Evolutionary conservation across 2,329 filamentous ascomycete genomes (phyloP), one percentile per base, ranked within the genome.

Genomic region (Penicillium sp.): DNA sequence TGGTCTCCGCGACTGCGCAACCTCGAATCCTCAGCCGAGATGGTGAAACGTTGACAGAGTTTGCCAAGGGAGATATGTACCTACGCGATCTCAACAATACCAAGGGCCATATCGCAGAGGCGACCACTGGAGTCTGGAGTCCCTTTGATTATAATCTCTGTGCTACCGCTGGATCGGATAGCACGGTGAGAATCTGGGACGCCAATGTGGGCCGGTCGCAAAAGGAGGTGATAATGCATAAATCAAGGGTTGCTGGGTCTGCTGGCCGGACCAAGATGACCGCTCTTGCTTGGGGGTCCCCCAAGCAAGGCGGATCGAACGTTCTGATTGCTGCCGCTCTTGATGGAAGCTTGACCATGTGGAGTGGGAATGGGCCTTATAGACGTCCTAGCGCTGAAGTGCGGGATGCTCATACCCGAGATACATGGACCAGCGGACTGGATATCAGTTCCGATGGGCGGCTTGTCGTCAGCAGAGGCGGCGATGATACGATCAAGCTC

Each of bases 31-130:
- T 98, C 73, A 90, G 86, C 66, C 87, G 95, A 68, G 93, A 99
- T 77, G 95, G 95, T 39, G 91, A 96, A 45, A 82, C 90, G 8
- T 68, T 96, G 49, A 88, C 89, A 1, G 92, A 97, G 70, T 98
- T 96, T 64, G 89, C 92, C 65, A 99, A 99, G 77, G 95, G 95
- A 46, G 95, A 99, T 72, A 98, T 98, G 93, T 99, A 99, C 69
- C 78, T 99, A 64, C 85, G 93, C 54, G 95, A 99, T 73, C 96
- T 98, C 89, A 86, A 97, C 76, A 93, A 98, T 72, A 99, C 95
- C 4, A 98, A 97, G 73, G 95, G 95, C 1, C 95, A 99, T 75
- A 87, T 97, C 52, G 93, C 93, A 4, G 95, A 97, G 75, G 85
- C 97, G 42, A 92, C 91, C 3, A 90, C 88, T 22, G 93, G 91